A percentile compares a stretch with the other conserved stretches of the same genome.
Conservation (phyloP, 2,329 filamentous ascomycete species). For the Cladosporium halotolerans region DNA sequence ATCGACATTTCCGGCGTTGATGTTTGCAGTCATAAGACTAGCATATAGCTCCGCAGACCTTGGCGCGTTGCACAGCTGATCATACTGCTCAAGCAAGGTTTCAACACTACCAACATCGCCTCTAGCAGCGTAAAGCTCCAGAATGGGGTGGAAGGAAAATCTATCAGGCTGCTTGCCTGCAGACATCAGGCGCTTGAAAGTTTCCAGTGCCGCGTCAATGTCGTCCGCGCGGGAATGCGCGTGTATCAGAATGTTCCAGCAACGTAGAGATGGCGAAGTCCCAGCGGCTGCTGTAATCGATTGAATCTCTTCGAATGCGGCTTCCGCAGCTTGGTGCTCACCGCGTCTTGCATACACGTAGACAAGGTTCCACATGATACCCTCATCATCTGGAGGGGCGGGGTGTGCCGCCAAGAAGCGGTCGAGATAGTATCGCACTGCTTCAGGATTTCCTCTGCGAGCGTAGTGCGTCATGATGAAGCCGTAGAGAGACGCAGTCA, state of each 20-base stretch:
- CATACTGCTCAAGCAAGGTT: conserved; percentile 55
- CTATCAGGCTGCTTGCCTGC: conserved; percentile 47
- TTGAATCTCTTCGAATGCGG: conserved; percentile 57
- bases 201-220: conserved; percentile 56
- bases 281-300: conserved; percentile 13
- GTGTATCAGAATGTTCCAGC: conserved; percentile 73
- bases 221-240: conserved; percentile 62
- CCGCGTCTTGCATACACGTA: conserved; percentile 65
- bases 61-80: conserved; percentile 47
- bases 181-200: conserved; percentile 56
- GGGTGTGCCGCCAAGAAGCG: conserved; percentile 23
- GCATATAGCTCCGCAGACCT: conserved; percentile 55
- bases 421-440: conserved; percentile 30
- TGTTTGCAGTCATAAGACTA: conserved; percentile 58
- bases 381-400: conserved; percentile 16
- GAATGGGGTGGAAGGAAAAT: conserved; percentile 65
- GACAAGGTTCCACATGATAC: conserved; percentile 47
- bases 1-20: conserved; percentile 41
- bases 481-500: conserved; percentile 18
- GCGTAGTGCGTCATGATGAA: conserved; percentile 25
- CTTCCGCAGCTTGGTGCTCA: conserved; percentile 53
- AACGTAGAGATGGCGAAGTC: conserved; percentile 47
- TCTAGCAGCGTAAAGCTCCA: conserved; percentile 62
- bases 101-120: conserved; percentile 68
- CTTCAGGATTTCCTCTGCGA: conserved; percentile 27